Conservation (phyloP, 1,284 basidiomycete species). For the Phlebopus sp. region DNA sequence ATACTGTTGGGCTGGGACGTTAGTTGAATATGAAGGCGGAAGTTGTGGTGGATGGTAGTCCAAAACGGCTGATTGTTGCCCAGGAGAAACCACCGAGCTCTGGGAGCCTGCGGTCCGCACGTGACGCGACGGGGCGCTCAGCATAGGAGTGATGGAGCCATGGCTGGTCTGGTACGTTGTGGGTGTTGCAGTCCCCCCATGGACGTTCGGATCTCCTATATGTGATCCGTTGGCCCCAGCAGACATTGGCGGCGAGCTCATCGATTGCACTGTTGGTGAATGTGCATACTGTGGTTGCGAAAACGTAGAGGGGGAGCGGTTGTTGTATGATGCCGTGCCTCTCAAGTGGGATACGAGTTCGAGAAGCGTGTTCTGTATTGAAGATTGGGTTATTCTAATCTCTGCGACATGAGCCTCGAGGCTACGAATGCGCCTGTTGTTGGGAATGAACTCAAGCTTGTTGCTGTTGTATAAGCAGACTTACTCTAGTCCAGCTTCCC, state of each 20-base stretch:
- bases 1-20: constrained; percentile 15
- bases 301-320: constrained; percentile 62
- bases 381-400: constrained; percentile 63
- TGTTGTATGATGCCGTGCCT: constrained; percentile 41
- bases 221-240: constrained; percentile 39
- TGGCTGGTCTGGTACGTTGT: constrained; percentile 21
- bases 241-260: constrained; percentile 59
- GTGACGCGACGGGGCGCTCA: constrained; percentile 26
- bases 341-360: constrained; percentile 74
- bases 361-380: constrained; percentile 73
- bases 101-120: constrained; percentile 25
- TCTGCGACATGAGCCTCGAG: constrained; percentile 82
- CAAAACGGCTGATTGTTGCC: constrained; percentile 7
- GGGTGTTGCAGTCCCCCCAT: constrained; percentile 27
- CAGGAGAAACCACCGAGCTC: constrained; percentile 11
- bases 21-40: constrained; percentile 24
- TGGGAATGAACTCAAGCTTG: constrained; percentile 14
- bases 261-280: constrained; percentile 58
- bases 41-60: constrained; percentile 32
- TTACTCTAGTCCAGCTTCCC: constrained; percentile 85
- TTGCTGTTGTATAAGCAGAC: constrained; percentile 33
- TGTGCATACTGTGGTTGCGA: constrained; percentile 51
- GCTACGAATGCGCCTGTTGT: constrained; percentile 74
- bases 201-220: constrained; percentile 19
- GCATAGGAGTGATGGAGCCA: constrained; percentile 25